Conservation (phyloP, 805 yeast species). For the Candida xiaguanensis region DNA sequence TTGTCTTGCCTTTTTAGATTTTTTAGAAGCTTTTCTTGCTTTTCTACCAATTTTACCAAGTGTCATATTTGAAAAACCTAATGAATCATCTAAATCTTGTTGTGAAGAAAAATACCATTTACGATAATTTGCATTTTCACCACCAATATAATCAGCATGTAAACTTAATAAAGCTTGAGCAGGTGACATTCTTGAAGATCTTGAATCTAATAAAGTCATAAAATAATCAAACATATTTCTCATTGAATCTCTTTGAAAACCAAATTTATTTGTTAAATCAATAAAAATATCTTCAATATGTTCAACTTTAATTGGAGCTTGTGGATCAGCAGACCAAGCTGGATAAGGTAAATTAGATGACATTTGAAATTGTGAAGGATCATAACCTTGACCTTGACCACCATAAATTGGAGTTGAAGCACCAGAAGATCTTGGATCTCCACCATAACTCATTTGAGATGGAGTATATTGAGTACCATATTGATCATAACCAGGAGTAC, state of each 20-base stretch:
- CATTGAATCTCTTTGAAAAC: constrained; percentile 91
- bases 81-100: constrained; percentile 77
- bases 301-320: constrained; percentile 76
- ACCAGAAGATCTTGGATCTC: constrained; percentile 76
- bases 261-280: constrained; percentile 77
- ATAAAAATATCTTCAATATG: constrained; percentile 85
- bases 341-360: constrained; percentile 93
- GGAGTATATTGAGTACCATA: constrained; percentile 75
- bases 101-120: constrained; percentile 90
- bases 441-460: constrained; percentile 83
- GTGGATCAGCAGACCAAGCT: constrained; percentile 97
- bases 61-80: constrained; percentile 79
- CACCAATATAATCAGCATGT: constrained; percentile 87
- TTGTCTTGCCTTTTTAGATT: constrained; percentile 71
- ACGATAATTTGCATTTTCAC: constrained; percentile 79
- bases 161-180: constrained; percentile 78
- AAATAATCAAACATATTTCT: constrained; percentile 87
- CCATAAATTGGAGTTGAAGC: constrained; percentile 94
- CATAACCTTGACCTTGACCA: constrained; percentile 53
- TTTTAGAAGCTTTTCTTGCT: constrained; percentile 77
- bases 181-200: constrained; percentile 87
- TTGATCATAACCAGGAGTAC: constrained; percentile 66
- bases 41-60: constrained; percentile 73
- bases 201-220: constrained; percentile 77
- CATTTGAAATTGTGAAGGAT: constrained; percentile 62